Evolutionary conservation across 2,329 filamentous ascomycete species (phyloP), one percentile per base, ranked within the genome.

Genomic region (Sclerotinia trifoliorum): DNA sequence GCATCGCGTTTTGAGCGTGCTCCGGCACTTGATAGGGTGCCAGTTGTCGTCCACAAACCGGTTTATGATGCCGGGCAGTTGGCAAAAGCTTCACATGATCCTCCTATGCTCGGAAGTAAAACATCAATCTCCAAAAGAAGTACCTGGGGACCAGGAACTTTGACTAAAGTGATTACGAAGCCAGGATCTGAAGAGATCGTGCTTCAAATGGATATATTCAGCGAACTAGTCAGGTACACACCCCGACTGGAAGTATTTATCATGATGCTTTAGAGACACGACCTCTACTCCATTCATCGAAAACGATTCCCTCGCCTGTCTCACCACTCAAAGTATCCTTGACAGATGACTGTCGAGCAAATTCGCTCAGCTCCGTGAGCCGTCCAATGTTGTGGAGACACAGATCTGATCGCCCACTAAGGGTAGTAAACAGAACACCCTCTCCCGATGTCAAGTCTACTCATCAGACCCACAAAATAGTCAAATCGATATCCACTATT

Each of bases 21-120:
- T 71, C 80, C 56, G 21, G 24, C 3, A 35, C 39, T n/a, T 8
- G 48, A 54, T 13, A 55, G 19, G 17, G 39, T 19, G 19, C 32
- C 56, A 11, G n/a, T 52, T 26, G 21, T 54, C 24, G 26, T 67
- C 10, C 24, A 56, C 26, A 78, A 78, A 15, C 76, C 80, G 1
- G 77, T 80, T 7, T 72, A 71, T n/a, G 79, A 81, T 69, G 75
- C 75, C 51, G 73, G 72, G 21, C 80, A 81, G 73, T 78, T 77
- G 11, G 4, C 32, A 15, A 49, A 48, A 29, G 19, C 49, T 60
- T 19, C 54, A n/a, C 61, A 11, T 6, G 52, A 51, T 19, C 21
- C n/a, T 26, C 19, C 60, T 48, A 6, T 24, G 32, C 11, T 21
- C n/a, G 17, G 13, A 2, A 24, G 24, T 13, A 52, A 44, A 6